Conservation (phyloP, 1,284 basidiomycete genomes). For the Retiboletus fuscus region DNA sequence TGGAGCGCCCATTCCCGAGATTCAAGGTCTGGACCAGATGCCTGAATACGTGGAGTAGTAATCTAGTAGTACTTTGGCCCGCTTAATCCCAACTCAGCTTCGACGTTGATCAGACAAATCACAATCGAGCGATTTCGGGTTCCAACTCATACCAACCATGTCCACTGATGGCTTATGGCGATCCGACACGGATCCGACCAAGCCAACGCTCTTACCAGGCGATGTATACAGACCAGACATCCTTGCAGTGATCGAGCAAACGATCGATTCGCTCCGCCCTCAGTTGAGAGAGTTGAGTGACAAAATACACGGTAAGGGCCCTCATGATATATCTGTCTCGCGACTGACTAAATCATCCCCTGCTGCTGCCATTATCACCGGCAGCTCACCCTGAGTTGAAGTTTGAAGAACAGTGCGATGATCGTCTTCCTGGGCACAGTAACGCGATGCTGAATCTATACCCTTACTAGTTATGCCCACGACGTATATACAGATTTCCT, state of each 20-base stretch:
- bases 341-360: constrained; percentile 18
- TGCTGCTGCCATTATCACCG: background rate
- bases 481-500: constrained; percentile 70
- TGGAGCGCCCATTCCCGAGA: too few species aligned
- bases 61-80: too few species aligned
- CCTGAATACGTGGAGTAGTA: too few species aligned
- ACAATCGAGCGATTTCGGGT: background rate
- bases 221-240: constrained; percentile 53
- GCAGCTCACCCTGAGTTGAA: constrained; percentile 71
- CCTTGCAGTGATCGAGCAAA: constrained; percentile 67
- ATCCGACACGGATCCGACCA: constrained; percentile 38
- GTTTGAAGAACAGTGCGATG: constrained; percentile 66
- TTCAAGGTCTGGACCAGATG: too few species aligned
- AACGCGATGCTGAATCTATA: constrained; percentile 17
- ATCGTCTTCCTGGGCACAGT: background rate
- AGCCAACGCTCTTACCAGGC: constrained; percentile 38
- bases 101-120: background rate
- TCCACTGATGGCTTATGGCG: constrained; percentile 43
- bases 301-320: constrained; percentile 70
- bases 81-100: background rate
- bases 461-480: constrained; percentile 60
- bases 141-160: constrained; percentile 36
- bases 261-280: constrained; percentile 63
- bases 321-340: background rate
- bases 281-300: constrained; percentile 74